Base-by-base conservation (phyloP, 768 basidiomycete genomes). In the Lactarius hatsudake region DNA sequence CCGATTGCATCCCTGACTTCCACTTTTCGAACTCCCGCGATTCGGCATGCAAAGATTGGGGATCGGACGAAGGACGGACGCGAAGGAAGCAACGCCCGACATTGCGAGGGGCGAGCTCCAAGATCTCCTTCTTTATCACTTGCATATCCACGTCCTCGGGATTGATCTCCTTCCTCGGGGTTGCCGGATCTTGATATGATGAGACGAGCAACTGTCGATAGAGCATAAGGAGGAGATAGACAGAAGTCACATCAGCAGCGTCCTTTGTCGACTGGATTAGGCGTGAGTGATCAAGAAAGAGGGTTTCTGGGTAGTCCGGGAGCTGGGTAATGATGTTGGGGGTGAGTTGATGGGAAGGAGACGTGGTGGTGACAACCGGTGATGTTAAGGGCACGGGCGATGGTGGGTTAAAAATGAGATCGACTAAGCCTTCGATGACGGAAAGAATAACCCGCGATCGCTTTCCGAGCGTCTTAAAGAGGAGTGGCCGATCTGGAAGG, bases 211-310 rank as follows among this genome's bases (percentile, higher is more conserved):
- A 84, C 74, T 93, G 89, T 51, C 91, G 86, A 75, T 87, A 93
- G 26, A 94, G 85, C 72, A 94, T 80, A 42, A 93, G 80, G 71
- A 93, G 86, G 86, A 94, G 88, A 78, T 89, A 91, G 60, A 93
- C 77, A 55, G 88, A 85, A 23, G 86, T 85, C 53, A 88, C 80
- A 72, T 96, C 93, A 34, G 86, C 82, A 0, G 88, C 87, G 67
- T 96, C 94, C 51, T 84, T 80, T 71, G 84, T 84, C 68, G 94
- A 83, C 28, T 81, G 81, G 30, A 82, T 76, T 13, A 95, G 79
- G 34, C 93, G 90, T 53, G 84, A 78, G 65, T 82, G 85, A 79
- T 95, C 93, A 61, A 96, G 86, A 75, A 91, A 90, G 5, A 87
- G 80, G 5, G 92, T 93, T 78, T 95, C 94, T 6, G 89, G 92